Percentiles rank a stretch among this genome's conserved stretches.
Conservation (phyloP, 345 rosid species). For the Toxicodendron radicans region DNA sequence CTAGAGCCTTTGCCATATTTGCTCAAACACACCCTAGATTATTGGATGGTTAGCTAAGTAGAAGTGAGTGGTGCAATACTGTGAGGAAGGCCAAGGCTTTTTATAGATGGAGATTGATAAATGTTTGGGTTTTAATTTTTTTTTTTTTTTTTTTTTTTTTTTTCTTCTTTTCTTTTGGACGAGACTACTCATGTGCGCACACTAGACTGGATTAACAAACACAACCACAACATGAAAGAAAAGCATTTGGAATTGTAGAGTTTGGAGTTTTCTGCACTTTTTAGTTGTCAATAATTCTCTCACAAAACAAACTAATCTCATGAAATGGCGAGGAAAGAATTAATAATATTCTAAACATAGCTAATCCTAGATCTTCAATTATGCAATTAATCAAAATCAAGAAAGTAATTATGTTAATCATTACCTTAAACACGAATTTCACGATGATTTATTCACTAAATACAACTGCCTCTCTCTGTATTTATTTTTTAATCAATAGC, state of each 20-base stretch:
- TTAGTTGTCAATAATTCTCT: conserved; percentile 17
- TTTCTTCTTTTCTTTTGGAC: background rate
- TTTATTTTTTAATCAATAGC: no score
- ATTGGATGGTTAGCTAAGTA: background rate
- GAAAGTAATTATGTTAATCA: no score
- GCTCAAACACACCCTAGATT: background rate
- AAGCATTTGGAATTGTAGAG: background rate
- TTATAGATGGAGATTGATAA: conserved; percentile 25
- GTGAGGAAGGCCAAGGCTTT: conserved; percentile 14
- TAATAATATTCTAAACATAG: no score
- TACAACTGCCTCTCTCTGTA: no score
- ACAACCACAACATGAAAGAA: conserved; percentile 20
- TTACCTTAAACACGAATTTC: no score
- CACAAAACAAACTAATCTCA: background rate
- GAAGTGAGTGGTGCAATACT: conserved; percentile 14
- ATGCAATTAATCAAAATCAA: no score
- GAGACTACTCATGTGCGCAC: conserved; percentile 22
- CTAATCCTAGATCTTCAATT: no score
- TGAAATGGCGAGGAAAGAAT: background rate
- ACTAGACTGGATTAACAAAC: background rate
- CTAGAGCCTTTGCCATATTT: conserved; percentile 45
- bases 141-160: background rate
- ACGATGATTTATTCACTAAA: no score
- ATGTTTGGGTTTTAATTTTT: background rate
- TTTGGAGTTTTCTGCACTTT: conserved; percentile 23